Evolutionary conservation across 2,329 filamentous ascomycete species (phyloP).

Genomic region (Amauroascus verrucosus): DNA sequence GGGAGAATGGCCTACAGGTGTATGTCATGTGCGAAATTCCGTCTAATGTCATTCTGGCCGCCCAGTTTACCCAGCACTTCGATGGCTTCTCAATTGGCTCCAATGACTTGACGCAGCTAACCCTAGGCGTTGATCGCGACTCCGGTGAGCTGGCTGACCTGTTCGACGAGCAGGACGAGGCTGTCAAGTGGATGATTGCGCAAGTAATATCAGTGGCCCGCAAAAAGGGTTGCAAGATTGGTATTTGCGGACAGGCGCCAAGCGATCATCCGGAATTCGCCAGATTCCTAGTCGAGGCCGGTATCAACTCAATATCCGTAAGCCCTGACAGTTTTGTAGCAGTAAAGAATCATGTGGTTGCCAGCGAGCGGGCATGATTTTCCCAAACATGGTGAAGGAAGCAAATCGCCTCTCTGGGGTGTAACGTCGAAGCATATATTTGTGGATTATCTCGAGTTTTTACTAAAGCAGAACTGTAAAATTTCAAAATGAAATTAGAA

Average conservation of each 20-base stretch:
- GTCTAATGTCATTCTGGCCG: constrained; percentile 33
- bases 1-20: constrained; percentile 28
- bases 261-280: constrained; percentile 35
- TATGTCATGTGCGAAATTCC: constrained; percentile 38
- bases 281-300: constrained; percentile 27
- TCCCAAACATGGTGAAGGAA: too few relatives aligned
- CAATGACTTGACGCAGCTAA: constrained; percentile 35
- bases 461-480: too few relatives aligned
- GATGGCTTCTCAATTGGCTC: constrained; percentile 37
- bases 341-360: constrained; percentile 27
- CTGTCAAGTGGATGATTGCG: constrained; percentile 34
- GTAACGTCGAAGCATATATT: too few relatives aligned
- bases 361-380: constrained; percentile 10
- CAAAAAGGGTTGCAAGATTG: constrained; percentile 28
- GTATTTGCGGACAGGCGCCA: constrained; percentile 34
- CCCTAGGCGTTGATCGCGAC: constrained; percentile 33
- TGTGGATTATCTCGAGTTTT: too few relatives aligned
- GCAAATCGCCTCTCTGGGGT: too few relatives aligned
- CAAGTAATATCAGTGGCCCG: constrained; percentile 26
- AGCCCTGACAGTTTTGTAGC: constrained; percentile 34
- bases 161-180: constrained; percentile 33
- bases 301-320: constrained; percentile 34
- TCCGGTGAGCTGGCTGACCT: constrained; percentile 29
- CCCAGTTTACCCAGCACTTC: constrained; percentile 29
- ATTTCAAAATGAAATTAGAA: too few relatives aligned